Percentiles rank a stretch among this genome's conserved stretches.
phyloP scores from a whole-genome alignment of 768 basidiomycete genomes.

The Albatrellus ellisii region DNA sequence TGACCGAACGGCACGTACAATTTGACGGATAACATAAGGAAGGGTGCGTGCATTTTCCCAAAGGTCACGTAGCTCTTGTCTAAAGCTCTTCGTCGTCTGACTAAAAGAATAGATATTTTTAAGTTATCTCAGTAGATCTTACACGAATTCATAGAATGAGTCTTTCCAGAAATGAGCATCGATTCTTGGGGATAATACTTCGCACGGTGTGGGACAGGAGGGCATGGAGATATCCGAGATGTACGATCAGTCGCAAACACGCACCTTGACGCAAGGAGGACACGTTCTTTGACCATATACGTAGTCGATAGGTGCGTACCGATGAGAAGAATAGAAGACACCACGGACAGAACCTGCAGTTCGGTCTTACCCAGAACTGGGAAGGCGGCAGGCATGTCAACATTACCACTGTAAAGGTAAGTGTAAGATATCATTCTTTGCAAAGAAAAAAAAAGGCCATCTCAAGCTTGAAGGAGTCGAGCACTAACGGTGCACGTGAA shows the following conservation, averaged over 20 bases:
- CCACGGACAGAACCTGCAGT: slow-evolving; percentile 65
- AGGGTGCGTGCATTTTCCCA: slow-evolving; percentile 48
- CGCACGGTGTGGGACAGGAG: not conserved
- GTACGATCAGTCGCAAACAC: too few relatives aligned
- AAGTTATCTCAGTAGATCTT: not conserved
- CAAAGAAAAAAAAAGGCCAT: too few relatives aligned
- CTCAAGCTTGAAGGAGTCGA: too few relatives aligned
- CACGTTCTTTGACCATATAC: slow-evolving; percentile 53
- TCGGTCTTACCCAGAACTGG: slow-evolving; percentile 51
- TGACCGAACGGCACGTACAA: slow-evolving; percentile 23
- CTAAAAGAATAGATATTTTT: slow-evolving; percentile 6
- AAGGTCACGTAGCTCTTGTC: slow-evolving; percentile 45
- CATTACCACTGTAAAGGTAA: slow-evolving; percentile 47
- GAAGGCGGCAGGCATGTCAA: slow-evolving; percentile 56
- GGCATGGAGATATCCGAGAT: not conserved
- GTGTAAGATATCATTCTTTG: too few relatives aligned
- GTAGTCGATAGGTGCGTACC: slow-evolving; percentile 52
- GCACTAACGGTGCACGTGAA: too few relatives aligned
- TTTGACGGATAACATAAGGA: slow-evolving; percentile 30
- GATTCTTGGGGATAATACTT: not conserved
- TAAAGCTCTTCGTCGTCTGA: slow-evolving; percentile 21
- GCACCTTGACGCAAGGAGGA: slow-evolving; percentile 36
- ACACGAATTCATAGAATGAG: not conserved
- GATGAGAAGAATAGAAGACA: slow-evolving; percentile 59
- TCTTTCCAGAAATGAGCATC: too few relatives aligned